Evolutionary conservation across 1,139 yeast genomes (phyloP).

Genomic region (Saccharomycopsis crataegensis): DNA sequence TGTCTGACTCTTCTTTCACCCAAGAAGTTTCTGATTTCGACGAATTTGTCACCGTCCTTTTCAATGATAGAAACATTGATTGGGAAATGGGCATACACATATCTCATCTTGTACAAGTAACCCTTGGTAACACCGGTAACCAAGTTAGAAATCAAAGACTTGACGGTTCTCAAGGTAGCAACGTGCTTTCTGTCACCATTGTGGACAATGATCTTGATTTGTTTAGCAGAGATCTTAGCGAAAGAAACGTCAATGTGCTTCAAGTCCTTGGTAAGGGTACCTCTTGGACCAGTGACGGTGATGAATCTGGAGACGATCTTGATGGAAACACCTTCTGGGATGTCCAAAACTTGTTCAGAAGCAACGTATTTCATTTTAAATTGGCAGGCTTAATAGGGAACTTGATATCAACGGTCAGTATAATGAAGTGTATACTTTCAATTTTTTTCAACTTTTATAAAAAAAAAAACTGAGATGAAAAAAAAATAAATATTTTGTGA

Average conservation of each 20-base stretch:
- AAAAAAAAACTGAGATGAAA: no score
- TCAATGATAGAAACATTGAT: slow-evolving; percentile 89
- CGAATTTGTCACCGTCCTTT: slow-evolving; percentile 63
- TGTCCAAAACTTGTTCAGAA: slow-evolving; percentile 83
- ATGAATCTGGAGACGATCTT: slow-evolving; percentile 86
- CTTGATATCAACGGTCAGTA: no score
- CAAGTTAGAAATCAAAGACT: slow-evolving; percentile 89
- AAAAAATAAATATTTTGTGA: no score
- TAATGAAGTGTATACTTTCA: no score
- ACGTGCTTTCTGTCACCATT: slow-evolving; percentile 99
- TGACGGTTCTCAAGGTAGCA: slow-evolving; percentile 98
- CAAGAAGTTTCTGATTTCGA: slow-evolving; percentile 98
- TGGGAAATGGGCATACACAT: slow-evolving; percentile 99
- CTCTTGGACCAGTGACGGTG: slow-evolving; percentile 98
- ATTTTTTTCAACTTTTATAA: no score
- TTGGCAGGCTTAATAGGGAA: no score
- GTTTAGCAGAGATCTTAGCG: slow-evolving; percentile 61
- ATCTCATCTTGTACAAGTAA: slow-evolving; percentile 99
- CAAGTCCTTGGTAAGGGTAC: slow-evolving; percentile 84
- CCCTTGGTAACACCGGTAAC: slow-evolving; percentile 99
- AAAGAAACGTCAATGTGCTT: slow-evolving; percentile 95
- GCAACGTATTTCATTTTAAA: slow-evolving; percentile 80
- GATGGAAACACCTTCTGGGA: slow-evolving; percentile 94
- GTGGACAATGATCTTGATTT: slow-evolving; percentile 87
- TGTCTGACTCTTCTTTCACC: slow-evolving; percentile 97